Evolutionary conservation across 257 asterid species (phyloP), one percentile per base, ranked within the genome.

Genomic region (Lavandula angustifolia): DNA sequence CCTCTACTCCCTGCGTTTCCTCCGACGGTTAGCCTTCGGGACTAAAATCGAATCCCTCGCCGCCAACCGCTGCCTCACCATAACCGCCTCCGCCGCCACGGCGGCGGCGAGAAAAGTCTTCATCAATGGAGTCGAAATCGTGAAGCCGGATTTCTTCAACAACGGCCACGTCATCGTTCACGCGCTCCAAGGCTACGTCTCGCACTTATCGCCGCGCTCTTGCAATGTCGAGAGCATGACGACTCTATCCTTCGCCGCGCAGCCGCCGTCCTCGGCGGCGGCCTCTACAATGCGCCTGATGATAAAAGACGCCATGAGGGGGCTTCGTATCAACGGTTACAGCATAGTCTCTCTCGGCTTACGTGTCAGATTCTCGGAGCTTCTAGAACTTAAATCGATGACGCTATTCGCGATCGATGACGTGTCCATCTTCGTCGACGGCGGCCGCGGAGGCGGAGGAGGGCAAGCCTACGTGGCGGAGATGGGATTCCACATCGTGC

Each of bases 381-480:
- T 91, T 2, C 53, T 84, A 7, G 85, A 64, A 4, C 80, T 86
- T 4, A 78, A 76, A 13, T 54, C 74, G 3, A 66, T 86, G 84
- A 88, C 95, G 62, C 69, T 91, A 9, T 91, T 88, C 81, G 95
- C 96, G 18, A 47, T 88, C 1, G 88, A 82, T 34, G 95, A 91
- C 48, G 83, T 44, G 8, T 72, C 94, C 8, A 78, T 84, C 7
- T 91, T 88, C 80, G 52, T 57, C 8, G 78, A 78, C 71, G 81
- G 83, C 40, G 86, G 84, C 3, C 46, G 49, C 6, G 80, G 81
- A 34, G 81, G 50, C 13, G 54, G 67, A 3, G 70, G 78, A 2
- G 94, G 95, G 9, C 92, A 73, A 47, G 68, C 74, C 4, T 88
- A 86, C 82, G 74, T 81, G 35, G 79, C 79, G 48, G 84, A 83